phyloP scores from a whole-genome alignment of 2,329 filamentous ascomycete genomes.

The Xylariaceae sp. region DNA sequence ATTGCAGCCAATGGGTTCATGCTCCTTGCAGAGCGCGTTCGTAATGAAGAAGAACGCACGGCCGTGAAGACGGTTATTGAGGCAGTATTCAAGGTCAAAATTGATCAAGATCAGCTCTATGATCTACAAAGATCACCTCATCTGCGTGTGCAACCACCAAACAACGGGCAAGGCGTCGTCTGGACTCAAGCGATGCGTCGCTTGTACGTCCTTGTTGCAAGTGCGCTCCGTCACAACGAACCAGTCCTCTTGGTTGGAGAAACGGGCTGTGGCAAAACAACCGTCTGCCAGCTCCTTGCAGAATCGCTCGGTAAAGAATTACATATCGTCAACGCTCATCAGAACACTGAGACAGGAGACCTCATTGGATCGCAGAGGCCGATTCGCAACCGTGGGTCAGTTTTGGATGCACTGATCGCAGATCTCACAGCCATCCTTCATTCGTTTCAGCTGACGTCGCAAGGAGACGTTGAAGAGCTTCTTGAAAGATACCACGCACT shows the following conservation, averaged over 20 bases:
- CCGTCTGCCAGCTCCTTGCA: constrained; percentile 87
- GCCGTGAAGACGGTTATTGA: constrained; percentile 88
- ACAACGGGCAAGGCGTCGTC: constrained; percentile 65
- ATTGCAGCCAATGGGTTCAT: constrained; percentile 93
- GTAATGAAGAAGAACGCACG: constrained; percentile 79
- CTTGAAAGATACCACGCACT: constrained; percentile 56
- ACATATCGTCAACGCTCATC: constrained; percentile 92
- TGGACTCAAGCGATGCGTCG: constrained; percentile 96
- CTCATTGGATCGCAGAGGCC: constrained; percentile 93
- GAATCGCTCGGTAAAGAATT: constrained; percentile 72
- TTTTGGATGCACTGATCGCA: constrained; percentile 61
- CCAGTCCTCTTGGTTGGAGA: constrained; percentile 93
- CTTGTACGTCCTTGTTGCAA: constrained; percentile 82
- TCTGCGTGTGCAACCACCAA: constrained; percentile 41
- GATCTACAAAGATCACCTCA: constrained; percentile 53
- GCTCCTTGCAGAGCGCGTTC: constrained; percentile 89
- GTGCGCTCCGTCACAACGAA: constrained; percentile 84
- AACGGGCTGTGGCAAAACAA: constrained; percentile 97
- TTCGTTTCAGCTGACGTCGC: constrained; percentile 34
- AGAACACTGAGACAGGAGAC: constrained; percentile 96
- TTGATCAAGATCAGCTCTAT: constrained; percentile 74
- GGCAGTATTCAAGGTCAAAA: constrained; percentile 78
- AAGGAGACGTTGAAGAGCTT: constrained; percentile 48
- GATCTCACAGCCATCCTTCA: constrained; percentile 51
- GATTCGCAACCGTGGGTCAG: constrained; percentile 74